Conservation (phyloP, 2,329 filamentous ascomycete genomes). For the Ceratocystis harringtonii region DNA sequence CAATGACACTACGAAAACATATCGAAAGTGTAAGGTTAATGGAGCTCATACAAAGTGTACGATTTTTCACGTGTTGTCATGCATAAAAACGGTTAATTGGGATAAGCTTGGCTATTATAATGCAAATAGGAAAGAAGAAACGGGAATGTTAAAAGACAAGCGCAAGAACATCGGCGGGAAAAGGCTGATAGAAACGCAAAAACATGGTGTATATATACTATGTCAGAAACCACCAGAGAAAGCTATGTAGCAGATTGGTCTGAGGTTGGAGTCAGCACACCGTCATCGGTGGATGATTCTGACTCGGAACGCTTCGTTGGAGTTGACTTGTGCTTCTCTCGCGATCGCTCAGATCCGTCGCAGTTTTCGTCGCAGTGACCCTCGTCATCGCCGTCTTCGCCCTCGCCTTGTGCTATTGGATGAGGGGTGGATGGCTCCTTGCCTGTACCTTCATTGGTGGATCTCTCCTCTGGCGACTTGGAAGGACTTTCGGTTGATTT, state of each 20-base stretch:
- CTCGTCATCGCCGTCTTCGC: slow-evolving; percentile 9
- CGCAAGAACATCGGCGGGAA: background rate
- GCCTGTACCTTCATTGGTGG: no score
- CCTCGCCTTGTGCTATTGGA: background rate
- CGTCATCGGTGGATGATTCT: background rate
- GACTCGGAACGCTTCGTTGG: background rate
- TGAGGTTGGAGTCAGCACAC: background rate
- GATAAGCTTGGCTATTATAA: background rate
- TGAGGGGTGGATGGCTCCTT: background rate
- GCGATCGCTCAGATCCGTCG: background rate
- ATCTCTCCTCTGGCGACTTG: background rate
- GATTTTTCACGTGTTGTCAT: background rate
- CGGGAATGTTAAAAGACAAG: background rate
- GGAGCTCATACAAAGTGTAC: background rate
- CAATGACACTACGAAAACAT: background rate
- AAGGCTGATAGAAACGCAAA: background rate
- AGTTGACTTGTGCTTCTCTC: background rate
- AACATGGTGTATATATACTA: background rate
- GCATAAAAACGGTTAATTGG: background rate
- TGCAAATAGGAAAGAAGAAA: background rate
- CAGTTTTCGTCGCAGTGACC: background rate
- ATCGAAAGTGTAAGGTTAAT: background rate
- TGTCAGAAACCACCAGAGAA: background rate
- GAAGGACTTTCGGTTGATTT: background rate
- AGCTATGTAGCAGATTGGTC: background rate